These are phyloP conservation scores for Trichothecium sympodiale DNA, from an alignment of 2,329 filamentous ascomycete species.

Conservation along the genomic window DNA sequence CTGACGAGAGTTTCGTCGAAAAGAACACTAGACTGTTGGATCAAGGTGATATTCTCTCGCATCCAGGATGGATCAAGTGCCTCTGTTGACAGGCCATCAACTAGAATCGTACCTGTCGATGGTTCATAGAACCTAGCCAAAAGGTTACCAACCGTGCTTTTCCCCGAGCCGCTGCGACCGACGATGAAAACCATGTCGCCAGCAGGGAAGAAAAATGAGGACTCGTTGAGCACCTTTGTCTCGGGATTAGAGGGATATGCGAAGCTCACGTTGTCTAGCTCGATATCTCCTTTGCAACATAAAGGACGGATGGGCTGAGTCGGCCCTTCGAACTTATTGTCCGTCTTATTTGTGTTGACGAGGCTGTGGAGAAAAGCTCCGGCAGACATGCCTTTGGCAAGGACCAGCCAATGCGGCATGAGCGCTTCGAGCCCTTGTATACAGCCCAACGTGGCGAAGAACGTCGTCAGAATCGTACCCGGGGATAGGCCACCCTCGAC, in stretches of 20 bases:
- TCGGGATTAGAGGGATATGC: slow-evolving; percentile 63
- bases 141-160: slow-evolving; percentile 77
- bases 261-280: slow-evolving; percentile 63
- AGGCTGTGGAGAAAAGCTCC: slow-evolving; percentile 36
- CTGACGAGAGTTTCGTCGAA: slow-evolving; percentile 71
- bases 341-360: slow-evolving; percentile 20
- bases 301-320: slow-evolving; percentile 16
- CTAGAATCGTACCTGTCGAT: slow-evolving; percentile 48
- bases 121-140: slow-evolving; percentile 69
- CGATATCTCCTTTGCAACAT: slow-evolving; percentile 54
- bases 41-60: slow-evolving; percentile 62
- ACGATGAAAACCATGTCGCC: slow-evolving; percentile 71
- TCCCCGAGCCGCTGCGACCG: slow-evolving; percentile 81
- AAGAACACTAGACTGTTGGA: slow-evolving; percentile 72
- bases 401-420: slow-evolving; percentile 63
- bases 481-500: slow-evolving; percentile 49
- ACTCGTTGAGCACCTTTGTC: slow-evolving; percentile 46
- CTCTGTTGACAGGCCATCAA: slow-evolving; percentile 57
- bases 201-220: slow-evolving; percentile 58
- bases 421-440: slow-evolving; percentile 65
- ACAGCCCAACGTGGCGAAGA: slow-evolving; percentile 70
- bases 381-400: slow-evolving; percentile 72
- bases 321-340: slow-evolving; percentile 1
- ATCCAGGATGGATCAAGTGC: slow-evolving; percentile 60
- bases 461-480: slow-evolving; percentile 68